Percentiles rank a stretch among this genome's conserved stretches.
phyloP scores from a whole-genome alignment of 768 basidiomycete genomes.

The Omphalotus guepiniiformis region DNA sequence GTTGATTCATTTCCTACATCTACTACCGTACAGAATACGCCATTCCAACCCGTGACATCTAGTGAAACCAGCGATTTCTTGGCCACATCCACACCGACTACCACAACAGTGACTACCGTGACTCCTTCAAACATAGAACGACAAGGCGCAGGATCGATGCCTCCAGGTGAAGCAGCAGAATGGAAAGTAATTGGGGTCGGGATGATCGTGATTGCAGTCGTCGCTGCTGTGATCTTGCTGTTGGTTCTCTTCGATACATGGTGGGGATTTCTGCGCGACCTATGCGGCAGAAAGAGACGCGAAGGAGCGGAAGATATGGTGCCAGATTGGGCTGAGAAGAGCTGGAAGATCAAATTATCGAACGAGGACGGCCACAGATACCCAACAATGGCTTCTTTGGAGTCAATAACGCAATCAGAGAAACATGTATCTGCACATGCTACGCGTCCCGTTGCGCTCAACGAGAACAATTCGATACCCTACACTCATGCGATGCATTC shows the following conservation, averaged over 20 bases:
- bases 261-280: constrained; percentile 55
- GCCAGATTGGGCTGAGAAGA: constrained; percentile 59
- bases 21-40: no score
- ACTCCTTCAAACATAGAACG: constrained; percentile 10
- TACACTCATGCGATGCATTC: constrained; percentile 14
- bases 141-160: no score
- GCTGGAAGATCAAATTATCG: constrained; percentile 52
- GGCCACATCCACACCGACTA: not conserved
- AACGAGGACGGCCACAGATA: constrained; percentile 45
- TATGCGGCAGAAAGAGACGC: constrained; percentile 35
- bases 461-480: not conserved
- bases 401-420: constrained; percentile 29
- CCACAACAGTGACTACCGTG: not conserved
- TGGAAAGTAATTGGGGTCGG: constrained; percentile 73
- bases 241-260: constrained; percentile 71
- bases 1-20: no score
- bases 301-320: constrained; percentile 49
- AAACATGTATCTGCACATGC: constrained; percentile 6
- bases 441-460: no score
- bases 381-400: constrained; percentile 37
- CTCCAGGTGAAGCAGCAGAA: constrained; percentile 41
- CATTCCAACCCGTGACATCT: no score
- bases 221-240: constrained; percentile 51
- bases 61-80: no score
- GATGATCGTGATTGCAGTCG: constrained; percentile 56